Evolutionary conservation across 2,329 filamentous ascomycete genomes (phyloP).

Genomic region (Colletotrichum echinochloae): DNA sequence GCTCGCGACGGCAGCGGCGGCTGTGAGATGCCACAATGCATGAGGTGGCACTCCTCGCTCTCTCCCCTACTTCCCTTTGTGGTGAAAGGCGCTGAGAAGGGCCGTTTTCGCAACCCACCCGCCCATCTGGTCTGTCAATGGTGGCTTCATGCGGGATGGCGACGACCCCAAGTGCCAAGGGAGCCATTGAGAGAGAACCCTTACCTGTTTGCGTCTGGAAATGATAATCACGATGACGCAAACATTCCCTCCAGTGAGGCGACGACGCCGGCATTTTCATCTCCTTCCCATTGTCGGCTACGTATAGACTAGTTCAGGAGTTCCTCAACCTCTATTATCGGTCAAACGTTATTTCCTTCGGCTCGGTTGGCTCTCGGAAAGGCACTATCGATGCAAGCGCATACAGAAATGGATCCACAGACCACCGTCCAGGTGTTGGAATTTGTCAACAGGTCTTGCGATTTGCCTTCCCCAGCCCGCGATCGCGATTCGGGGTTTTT

Average conservation of each 20-base stretch:
- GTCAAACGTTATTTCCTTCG: neutral
- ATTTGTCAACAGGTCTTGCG: neutral
- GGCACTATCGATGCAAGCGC: conserved; percentile 7
- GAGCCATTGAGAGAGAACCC: neutral
- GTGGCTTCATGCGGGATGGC: conserved; percentile 23
- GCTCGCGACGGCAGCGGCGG: neutral
- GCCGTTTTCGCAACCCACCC: neutral
- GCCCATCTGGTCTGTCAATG: conserved; percentile 16
- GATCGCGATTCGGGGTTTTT: neutral
- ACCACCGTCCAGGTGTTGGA: neutral
- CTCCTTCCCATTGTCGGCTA: neutral
- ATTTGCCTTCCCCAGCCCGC: neutral
- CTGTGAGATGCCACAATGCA: neutral
- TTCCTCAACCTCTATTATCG: neutral
- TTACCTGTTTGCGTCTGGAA: neutral
- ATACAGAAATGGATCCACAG: neutral
- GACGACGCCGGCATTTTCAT: neutral
- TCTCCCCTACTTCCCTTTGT: neutral
- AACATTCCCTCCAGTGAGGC: neutral
- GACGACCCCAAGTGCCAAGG: neutral
- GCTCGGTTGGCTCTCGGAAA: neutral
- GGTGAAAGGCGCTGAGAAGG: neutral
- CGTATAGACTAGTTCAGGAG: neutral
- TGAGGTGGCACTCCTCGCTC: neutral
- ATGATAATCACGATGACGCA: conserved; percentile 22